Evolutionary conservation across 1,284 basidiomycete genomes (phyloP), one percentile per base, ranked within the genome.

Genomic region (Leucoagaricus sp.): DNA sequence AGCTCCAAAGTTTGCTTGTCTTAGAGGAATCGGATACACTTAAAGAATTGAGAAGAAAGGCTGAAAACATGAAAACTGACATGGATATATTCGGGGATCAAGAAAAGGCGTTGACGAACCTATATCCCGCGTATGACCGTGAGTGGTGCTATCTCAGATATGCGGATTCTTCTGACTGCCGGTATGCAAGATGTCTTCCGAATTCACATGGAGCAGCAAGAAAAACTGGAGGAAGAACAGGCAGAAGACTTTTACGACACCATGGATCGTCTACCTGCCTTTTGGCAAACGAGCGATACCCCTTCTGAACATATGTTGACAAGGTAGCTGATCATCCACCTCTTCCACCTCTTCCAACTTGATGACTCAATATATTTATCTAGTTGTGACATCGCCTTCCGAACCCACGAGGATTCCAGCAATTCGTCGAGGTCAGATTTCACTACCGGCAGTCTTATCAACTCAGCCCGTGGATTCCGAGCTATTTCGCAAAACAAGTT

Each of bases 371-470:
- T 58, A 45, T 36, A 31, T 47, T 6, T 46, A 26, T 41, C 42
- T 10, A 91, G 89, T 15, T 83, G 79, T 60, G 89, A 92, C 63
- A 68, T 87, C 29, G 72, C 81, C 1, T 81, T 84, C 60, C 75
- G 78, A 34, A 73, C 80, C 25, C 80, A 79, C 7, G 72, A 77
- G 15, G 80, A 82, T 59, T 80, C 81, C 0, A 44, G 56, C 5
- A 61, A 73, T 15, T 57, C 68, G 1, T 75, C 77, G 1, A 73
- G 82, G 52, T 73, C 84, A 1, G 81, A 85, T 63, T 86, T 89
- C 63, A 68, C 89, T 23, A 75, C 82, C 0, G 76, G 77, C 9
- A 79, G 74, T 60, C 63, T 71, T 9, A 66, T 87, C 40, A 80
- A 81, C 58, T 79, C 80, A 7, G 70, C 69, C 12, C 69, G 78